Evolutionary conservation across 2,329 filamentous ascomycete genomes (phyloP), one percentile per base, ranked within the genome.

Genomic region (Alternaria gaisen): DNA sequence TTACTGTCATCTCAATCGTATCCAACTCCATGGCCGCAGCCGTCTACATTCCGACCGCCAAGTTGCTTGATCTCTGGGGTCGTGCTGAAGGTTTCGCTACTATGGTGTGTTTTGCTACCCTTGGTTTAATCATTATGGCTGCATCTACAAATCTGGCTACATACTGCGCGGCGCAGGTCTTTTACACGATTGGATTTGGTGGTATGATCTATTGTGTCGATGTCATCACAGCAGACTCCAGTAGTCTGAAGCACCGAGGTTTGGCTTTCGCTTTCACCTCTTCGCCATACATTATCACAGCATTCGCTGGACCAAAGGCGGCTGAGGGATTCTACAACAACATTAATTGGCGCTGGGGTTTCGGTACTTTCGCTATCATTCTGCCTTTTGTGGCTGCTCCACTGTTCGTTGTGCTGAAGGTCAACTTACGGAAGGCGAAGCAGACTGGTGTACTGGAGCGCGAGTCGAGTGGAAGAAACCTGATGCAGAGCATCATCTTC

Each of bases 281-380:
- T 8, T 71, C 70, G 3, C 59, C 70, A 3, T 63, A 63, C 40
- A 54, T 73, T 3, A 68, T 69, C 44, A 73, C 67, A 24, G 72
- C 67, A 60, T 36, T 70, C 5, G 60, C 43, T 4, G 68, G 68
- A 1, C 68, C 72, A 7, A 55, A 48, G 44, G 69, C 12, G 53
- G 69, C 6, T 14, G 51, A 12, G 32, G 30, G 3, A 81, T 81
- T 3, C 84, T 90, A 59, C 20, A 60, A 12, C 75, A 81, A 0
- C 80, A 83, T 6, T 12, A 80, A 83, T 3, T 91, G 86, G 85
- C 83, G 87, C 42, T 92, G 89, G 89, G 87, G 82, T 1, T 91
- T 88, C 69, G 90, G 88, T 22, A 82, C 83, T 68, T 91, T 89
- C 74, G 81, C 85, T 34, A 88, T 92, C 63, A 81, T 91, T 88